Conservation (phyloP, 805 yeast species). For the Suhomyces sp. region DNA sequence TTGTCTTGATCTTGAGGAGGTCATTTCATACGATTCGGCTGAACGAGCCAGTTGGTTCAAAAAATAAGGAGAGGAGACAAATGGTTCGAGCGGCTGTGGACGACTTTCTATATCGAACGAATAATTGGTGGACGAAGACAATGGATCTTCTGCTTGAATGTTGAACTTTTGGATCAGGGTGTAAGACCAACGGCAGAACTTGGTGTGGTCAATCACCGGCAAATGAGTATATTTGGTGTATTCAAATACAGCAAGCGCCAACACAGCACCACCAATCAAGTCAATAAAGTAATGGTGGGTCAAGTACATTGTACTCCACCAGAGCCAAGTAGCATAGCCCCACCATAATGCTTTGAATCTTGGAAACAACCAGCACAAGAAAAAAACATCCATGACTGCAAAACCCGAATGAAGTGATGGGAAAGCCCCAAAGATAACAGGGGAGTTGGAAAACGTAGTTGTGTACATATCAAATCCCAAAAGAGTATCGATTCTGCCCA, state of each 20-base stretch:
- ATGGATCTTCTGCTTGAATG: constrained; percentile 31
- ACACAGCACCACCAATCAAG: constrained; percentile 87
- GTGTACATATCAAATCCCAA: constrained; percentile 83
- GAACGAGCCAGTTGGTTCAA: constrained; percentile 8
- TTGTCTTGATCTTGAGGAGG: constrained; percentile 28
- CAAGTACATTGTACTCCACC: constrained; percentile 98
- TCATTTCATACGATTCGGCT: constrained; percentile 21
- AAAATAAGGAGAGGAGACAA: constrained; percentile 5
- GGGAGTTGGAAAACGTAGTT: constrained; percentile 76
- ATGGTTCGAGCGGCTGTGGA: not conserved
- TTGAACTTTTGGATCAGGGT: constrained; percentile 28
- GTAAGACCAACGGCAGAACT: constrained; percentile 73
- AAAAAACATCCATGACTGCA: constrained; percentile 89
- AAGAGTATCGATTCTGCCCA: constrained; percentile 78
- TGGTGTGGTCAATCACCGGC: constrained; percentile 54
- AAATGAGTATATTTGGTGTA: constrained; percentile 64
- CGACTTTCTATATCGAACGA: constrained; percentile 6
- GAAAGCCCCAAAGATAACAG: constrained; percentile 90
- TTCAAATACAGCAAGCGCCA: constrained; percentile 68
- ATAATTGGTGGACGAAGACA: constrained; percentile 9
- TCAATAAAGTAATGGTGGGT: constrained; percentile 96
- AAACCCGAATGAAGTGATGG: constrained; percentile 89
- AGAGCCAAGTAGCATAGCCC: constrained; percentile 83
- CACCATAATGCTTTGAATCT: constrained; percentile 60
- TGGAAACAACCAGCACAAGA: constrained; percentile 82